Conservation (phyloP, 2,329 filamentous ascomycete genomes). For the Venturia aucupariae region DNA sequence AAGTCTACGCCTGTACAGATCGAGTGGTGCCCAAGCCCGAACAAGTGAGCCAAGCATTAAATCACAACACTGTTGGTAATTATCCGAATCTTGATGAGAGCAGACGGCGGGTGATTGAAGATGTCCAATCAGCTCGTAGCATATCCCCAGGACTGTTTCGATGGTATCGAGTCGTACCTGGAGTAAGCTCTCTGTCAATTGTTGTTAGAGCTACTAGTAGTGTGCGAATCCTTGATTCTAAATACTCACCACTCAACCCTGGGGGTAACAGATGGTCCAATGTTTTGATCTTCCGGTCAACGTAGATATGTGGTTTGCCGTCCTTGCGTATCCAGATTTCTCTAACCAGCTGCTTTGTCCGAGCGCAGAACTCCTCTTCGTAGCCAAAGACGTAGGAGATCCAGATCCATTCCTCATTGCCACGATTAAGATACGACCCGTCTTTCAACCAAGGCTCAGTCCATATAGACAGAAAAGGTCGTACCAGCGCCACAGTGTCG, state of each 20-base stretch:
- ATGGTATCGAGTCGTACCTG: neutral
- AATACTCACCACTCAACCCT: neutral
- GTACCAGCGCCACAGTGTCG: conserved; percentile 7
- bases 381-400: conserved; percentile 13
- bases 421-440: neutral
- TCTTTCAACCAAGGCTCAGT: neutral
- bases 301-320: neutral
- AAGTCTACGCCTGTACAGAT: neutral
- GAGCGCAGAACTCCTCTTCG: neutral
- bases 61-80: neutral
- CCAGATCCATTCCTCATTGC: conserved; percentile 12
- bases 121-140: neutral
- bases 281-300: neutral
- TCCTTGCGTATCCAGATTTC: neutral
- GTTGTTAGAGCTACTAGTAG: neutral
- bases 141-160: neutral
- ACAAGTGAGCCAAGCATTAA: neutral
- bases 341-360: neutral
- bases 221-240: neutral
- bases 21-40: neutral
- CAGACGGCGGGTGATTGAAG: neutral
- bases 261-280: neutral
- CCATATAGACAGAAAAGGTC: conserved; percentile 11
- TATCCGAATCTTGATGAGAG: neutral
- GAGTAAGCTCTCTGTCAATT: neutral